phyloP scores from a whole-genome alignment of 1,139 yeast species.

The Pichia sorboxylosa region DNA sequence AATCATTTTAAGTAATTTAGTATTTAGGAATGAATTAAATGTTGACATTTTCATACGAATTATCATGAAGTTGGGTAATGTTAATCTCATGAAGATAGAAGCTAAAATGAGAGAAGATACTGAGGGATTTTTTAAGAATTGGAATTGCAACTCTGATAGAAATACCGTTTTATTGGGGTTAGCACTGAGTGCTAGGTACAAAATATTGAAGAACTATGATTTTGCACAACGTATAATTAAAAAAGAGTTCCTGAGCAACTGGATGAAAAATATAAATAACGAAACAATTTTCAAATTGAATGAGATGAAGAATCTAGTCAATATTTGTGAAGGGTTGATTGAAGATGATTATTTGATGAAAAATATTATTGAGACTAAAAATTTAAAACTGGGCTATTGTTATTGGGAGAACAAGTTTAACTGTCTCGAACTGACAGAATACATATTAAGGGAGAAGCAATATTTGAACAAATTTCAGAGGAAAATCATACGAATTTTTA shows the following conservation, averaged over 20 bases:
- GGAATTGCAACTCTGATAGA: constrained; percentile 6
- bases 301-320: constrained; percentile 15
- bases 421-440: no score
- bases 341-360: constrained; percentile 10
- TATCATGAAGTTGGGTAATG: constrained; percentile 12
- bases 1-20: constrained; percentile 14
- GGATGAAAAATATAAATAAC: constrained; percentile 14
- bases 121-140: constrained; percentile 6
- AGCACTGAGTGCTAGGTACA: constrained; percentile 16
- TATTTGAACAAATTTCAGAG: constrained; percentile 6
- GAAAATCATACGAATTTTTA: constrained; percentile 9
- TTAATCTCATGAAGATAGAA: constrained; percentile 9
- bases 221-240: constrained; percentile 11
- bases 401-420: constrained; percentile 22
- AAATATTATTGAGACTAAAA: constrained; percentile 8
- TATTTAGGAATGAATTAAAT: constrained; percentile 11
- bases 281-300: constrained; percentile 6
- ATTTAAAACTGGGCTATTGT: constrained; percentile 12
- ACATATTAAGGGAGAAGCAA: neutral
- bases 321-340: constrained; percentile 11
- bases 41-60: constrained; percentile 11
- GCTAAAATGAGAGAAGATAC: constrained; percentile 9
- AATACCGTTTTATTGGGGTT: constrained; percentile 14
- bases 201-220: constrained; percentile 12
- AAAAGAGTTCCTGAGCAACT: constrained; percentile 8